Percentiles rank a stretch among this genome's conserved stretches.
Conservation (phyloP, 148 eudicot species). For the Chenopodium berlandieri region DNA sequence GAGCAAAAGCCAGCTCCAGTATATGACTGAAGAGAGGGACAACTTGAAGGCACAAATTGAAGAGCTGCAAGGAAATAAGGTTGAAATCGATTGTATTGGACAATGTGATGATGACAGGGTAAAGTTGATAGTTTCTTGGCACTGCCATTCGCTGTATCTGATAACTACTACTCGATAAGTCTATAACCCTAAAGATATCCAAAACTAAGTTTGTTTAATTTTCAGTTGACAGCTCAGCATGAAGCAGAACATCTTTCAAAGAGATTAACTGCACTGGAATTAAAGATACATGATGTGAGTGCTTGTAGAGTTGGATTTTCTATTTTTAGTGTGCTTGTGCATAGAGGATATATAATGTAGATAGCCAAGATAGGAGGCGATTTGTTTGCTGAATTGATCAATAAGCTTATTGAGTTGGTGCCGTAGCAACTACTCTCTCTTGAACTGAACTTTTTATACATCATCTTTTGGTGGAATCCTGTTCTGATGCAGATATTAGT, state of each 20-base stretch:
- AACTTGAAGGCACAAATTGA: slow-evolving; percentile 34
- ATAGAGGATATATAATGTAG: not conserved
- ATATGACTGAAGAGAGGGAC: slow-evolving; percentile 39
- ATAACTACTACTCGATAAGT: not conserved
- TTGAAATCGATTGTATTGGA: slow-evolving; percentile 24
- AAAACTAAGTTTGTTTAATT: slow-evolving; percentile 7
- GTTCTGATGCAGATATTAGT: not conserved
- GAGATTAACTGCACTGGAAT: slow-evolving; percentile 48
- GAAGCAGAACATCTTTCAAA: slow-evolving; percentile 44
- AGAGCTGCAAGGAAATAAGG: slow-evolving; percentile 27
- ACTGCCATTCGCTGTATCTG: not conserved
- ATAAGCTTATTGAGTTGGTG: not conserved
- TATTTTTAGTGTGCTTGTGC: not conserved
- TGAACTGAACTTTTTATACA: not conserved
- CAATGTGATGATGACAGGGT: slow-evolving; percentile 38
- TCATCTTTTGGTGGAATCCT: not conserved
- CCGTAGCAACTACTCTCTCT: not conserved
- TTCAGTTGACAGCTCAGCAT: slow-evolving; percentile 46
- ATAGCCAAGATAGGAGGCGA: no score
- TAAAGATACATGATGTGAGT: slow-evolving; percentile 57
- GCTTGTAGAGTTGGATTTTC: not conserved
- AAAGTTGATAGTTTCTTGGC: slow-evolving; percentile 11
- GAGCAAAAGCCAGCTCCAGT: slow-evolving; percentile 34
- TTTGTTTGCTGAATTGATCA: no score
- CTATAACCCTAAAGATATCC: not conserved